Base-by-base conservation (phyloP, 495 filamentous ascomycete species). In the Aspergillus mulundensis region DNA sequence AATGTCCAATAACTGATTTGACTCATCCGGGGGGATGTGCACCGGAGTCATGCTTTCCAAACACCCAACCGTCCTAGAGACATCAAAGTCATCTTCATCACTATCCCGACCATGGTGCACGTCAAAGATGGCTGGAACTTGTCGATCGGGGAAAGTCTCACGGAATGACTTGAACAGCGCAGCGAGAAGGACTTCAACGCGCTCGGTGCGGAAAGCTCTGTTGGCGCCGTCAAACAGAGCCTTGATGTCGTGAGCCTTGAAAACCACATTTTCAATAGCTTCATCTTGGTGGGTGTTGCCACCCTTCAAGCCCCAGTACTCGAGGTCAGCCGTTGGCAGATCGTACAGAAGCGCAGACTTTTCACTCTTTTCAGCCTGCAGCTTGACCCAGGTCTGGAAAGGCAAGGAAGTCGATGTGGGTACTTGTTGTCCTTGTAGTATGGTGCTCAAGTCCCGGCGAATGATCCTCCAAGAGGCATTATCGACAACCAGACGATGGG, bases 61-160 rank as follows among this genome's bases (percentile, higher is more conserved):
- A 76, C 75, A 81, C 0, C 79, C 79, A 7, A 81, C 68, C 5
- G 77, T 80, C 4, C 60, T 60, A 0, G 77, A 75, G 12, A 80
- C 38, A 61, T 82, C 75, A 41, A 80, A 60, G 1, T 46, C 58
- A 15, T 46, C 6, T 14, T 71, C 70, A 47, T 59, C 71, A 1
- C 66, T 38, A 43, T 79, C 73, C 5, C 79, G 69, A 0, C 76
- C 77, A 57, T 80, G 72, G 23, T 66, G 69, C 59, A 77, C 72
- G 10, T 57, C 66, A 44, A 66, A 70, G 0, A 85, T 61, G 4
- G 81, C 76, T 1, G 81, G 81, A 1, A 69, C 56, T 1, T 63
- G 50, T 10, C 79, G 68, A 50, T 84, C 80, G 16, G 67, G 65
- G 50, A 75, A 75, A 0, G 58, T 61, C 2, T 62, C 40, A 4